Percentiles rank a stretch among this genome's conserved stretches.
Evolutionary conservation across 345 rosid species (phyloP).

Genomic region (Xanthoceras sorbifolium): DNA sequence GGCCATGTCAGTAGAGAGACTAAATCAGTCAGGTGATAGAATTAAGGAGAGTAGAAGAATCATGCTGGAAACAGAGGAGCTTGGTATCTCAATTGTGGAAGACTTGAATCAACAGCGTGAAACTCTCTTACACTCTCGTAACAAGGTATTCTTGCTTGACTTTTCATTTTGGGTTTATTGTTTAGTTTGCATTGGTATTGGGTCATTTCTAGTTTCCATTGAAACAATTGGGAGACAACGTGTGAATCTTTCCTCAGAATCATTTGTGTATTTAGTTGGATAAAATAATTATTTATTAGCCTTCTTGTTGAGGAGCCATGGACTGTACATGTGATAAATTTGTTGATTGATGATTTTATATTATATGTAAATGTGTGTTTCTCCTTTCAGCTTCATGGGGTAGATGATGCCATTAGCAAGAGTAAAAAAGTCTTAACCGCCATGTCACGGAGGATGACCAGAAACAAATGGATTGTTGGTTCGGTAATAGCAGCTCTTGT

Average conservation of each 20-base stretch:
- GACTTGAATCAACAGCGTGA: conserved; percentile 90
- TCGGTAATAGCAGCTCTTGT: conserved; percentile 65
- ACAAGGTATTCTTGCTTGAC: conserved; percentile 47
- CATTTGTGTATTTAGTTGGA: neutral
- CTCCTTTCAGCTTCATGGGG: conserved; percentile 65
- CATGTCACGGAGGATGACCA: conserved; percentile 76
- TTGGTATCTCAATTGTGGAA: conserved; percentile 82
- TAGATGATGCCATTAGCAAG: conserved; percentile 86
- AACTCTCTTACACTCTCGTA: conserved; percentile 79
- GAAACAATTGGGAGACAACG: neutral
- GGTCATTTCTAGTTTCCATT: neutral
- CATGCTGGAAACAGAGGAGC: conserved; percentile 87
- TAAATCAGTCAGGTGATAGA: conserved; percentile 73
- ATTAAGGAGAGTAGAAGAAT: conserved; percentile 87
- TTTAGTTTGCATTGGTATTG: neutral
- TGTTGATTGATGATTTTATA: neutral
- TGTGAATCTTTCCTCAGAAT: neutral
- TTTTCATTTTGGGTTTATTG: neutral
- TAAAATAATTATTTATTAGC: neutral
- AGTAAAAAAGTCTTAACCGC: conserved; percentile 71
- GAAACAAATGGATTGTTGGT: conserved; percentile 75
- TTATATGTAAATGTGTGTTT: neutral
- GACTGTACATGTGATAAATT: neutral
- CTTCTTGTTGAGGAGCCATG: neutral
- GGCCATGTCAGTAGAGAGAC: conserved; percentile 77